Evolutionary conservation across 1,139 yeast species (phyloP), one percentile per base, ranked within the genome.

Genomic region (Candida buenavistaensis): DNA sequence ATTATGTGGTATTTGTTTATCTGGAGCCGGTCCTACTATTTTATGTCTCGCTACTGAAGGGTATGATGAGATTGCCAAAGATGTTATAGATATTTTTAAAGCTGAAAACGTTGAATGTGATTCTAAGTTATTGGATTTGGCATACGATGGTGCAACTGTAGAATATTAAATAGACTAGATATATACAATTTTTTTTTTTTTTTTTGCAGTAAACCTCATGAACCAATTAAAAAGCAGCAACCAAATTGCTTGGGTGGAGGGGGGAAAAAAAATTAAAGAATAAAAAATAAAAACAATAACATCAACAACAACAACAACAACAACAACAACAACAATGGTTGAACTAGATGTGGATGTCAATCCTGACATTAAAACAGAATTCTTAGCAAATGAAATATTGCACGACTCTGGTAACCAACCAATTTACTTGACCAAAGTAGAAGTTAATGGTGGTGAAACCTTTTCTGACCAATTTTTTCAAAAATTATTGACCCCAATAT

Each of bases 1-100:
- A 2, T 72, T 90, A 30, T 72, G 94, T 46, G 98, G 98, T 33
- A 88, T 92, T 49, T 92, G 98, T 59, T 72, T 92, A 38, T 85
- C 96, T 13, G 98, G 98, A 35, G 98, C 98, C 5, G 98, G 98
- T 1, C 98, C 98, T 36, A 92, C 98, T 14, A 90, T 92, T 38
- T 69, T 92, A 49, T 95, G 96, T 36, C 73, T 92, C 45, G 98
- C 98, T 9, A 89, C 96, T 5, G 83, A 77, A 12, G 83, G 86
- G 53, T 92, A 80, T 52, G 96, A 89, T 8, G 72, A 65, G n/a
- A 89, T 92, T 50, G 96, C 98, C 14, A 54, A 60, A 3, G 85
- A 79, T 37, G 89, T 92, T 46, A 73, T 88, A 38, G 64, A 65
- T 32, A 75, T 88, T 37, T 90, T 92, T 59, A 63, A 71, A 36